phyloP scores from a whole-genome alignment of 2,329 filamentous ascomycete genomes.

The Penicillium sp. region DNA sequence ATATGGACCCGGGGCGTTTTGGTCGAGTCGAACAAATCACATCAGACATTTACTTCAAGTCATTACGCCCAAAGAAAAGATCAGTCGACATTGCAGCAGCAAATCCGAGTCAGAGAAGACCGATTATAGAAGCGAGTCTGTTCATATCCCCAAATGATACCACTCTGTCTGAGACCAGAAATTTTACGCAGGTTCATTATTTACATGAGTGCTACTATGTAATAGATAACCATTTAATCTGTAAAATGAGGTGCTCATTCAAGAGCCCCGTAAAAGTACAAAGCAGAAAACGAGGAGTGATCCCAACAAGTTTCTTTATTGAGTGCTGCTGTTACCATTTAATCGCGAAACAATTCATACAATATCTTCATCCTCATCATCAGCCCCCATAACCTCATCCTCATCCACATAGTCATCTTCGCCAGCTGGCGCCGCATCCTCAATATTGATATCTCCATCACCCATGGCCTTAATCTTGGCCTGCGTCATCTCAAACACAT shows the following conservation, averaged over 20 bases:
- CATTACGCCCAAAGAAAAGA: not conserved
- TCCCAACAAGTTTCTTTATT: not conserved
- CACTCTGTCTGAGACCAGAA: not conserved
- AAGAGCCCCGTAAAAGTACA: not conserved
- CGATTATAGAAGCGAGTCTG: not conserved
- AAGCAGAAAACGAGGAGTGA: not conserved
- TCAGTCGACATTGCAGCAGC: not conserved
- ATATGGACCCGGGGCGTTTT: not conserved
- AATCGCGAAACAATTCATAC: conserved; percentile 27
- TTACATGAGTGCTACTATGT: not conserved
- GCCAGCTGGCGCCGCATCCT: conserved; percentile 32
- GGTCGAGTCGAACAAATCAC: not conserved
- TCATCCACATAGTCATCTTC: conserved; percentile 33
- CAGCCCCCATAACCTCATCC: conserved; percentile 36
- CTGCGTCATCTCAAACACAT: conserved; percentile 93
- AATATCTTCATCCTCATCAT: conserved; percentile 32
- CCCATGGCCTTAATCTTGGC: conserved; percentile 62
- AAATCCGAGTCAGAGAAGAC: not conserved
- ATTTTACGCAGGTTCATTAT: not conserved
- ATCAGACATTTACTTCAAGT: not conserved
- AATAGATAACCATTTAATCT: not conserved
- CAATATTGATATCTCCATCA: conserved; percentile 39
- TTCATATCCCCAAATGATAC: not conserved
- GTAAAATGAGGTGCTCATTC: not conserved
- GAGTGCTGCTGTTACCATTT: not conserved